These are phyloP conservation scores for Ophiorrhiza pumila DNA, from an alignment of 257 asterid species.

Conservation along the genomic window DNA sequence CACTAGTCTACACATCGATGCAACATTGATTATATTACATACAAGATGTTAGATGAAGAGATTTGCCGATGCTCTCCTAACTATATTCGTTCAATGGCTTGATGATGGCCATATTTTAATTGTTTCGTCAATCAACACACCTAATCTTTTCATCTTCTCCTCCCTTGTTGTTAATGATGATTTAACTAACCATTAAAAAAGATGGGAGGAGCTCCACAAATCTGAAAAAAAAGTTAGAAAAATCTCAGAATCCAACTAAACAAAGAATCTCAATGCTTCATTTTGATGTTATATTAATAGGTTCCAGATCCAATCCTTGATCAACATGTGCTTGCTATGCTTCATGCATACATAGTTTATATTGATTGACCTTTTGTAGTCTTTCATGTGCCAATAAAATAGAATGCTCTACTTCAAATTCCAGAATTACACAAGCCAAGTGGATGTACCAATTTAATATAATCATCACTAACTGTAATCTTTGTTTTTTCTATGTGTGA, in stretches of 20 bases:
- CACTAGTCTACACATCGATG: too few species aligned
- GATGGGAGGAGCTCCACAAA: background rate
- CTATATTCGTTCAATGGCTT: too few species aligned
- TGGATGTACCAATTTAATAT: background rate
- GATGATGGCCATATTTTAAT: too few species aligned
- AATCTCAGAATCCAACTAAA: background rate
- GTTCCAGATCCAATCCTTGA: background rate
- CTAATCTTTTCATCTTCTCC: background rate
- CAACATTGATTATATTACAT: too few species aligned
- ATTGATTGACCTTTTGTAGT: too few species aligned
- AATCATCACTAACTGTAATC: background rate
- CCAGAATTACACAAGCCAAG: background rate
- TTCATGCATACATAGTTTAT: too few species aligned
- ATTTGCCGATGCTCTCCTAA: too few species aligned
- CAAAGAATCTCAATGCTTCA: conserved; percentile 3
- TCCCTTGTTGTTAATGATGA: background rate
- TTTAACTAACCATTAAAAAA: background rate
- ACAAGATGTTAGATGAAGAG: too few species aligned
- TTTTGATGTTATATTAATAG: background rate
- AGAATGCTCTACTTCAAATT: background rate
- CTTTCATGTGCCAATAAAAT: background rate
- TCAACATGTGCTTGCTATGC: too few species aligned
- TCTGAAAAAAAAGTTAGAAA: background rate
- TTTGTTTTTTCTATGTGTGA: background rate
- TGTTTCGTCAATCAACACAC: too few species aligned